Percentiles rank a stretch among this genome's conserved stretches.
Evolutionary conservation across 495 filamentous ascomycete genomes (phyloP).

Genomic region (Evernia prunastri): DNA sequence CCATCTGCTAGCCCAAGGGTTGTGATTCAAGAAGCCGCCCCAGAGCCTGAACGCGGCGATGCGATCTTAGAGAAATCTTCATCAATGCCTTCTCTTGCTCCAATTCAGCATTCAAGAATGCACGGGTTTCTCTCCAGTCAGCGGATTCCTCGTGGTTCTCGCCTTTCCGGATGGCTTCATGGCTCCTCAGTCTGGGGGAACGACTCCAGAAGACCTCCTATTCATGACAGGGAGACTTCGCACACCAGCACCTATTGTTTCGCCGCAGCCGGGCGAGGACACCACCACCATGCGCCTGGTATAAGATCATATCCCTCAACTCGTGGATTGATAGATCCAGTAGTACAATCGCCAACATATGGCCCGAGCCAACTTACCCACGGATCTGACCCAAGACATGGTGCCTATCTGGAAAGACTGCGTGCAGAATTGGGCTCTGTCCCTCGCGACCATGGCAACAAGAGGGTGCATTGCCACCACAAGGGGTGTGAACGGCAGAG

Average conservation of each 20-base stretch:
- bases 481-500: not conserved
- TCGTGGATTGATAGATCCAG: constrained; percentile 24
- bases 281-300: constrained; percentile 5
- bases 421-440: constrained; percentile 3
- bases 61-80: not conserved
- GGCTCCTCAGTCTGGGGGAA: constrained; percentile 17
- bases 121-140: constrained; percentile 15
- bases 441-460: not conserved
- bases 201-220: not conserved
- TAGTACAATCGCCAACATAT: constrained; percentile 24
- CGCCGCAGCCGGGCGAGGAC: constrained; percentile 2
- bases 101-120: constrained; percentile 4
- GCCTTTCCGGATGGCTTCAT: constrained; percentile 24
- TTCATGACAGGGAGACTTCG: constrained; percentile 14
- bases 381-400: constrained; percentile 14
- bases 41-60: constrained; percentile 1
- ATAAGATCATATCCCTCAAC: constrained; percentile 24
- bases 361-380: constrained; percentile 17
- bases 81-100: not conserved
- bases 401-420: not conserved
- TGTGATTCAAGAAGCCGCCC: constrained; percentile 4
- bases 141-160: constrained; percentile 21
- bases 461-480: no score
- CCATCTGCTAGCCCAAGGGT: constrained; percentile 1
- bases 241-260: constrained; percentile 8